Evolutionary conservation across 2,329 filamentous ascomycete genomes (phyloP), one percentile per base, ranked within the genome.

Genomic region (Fusarium illudens): DNA sequence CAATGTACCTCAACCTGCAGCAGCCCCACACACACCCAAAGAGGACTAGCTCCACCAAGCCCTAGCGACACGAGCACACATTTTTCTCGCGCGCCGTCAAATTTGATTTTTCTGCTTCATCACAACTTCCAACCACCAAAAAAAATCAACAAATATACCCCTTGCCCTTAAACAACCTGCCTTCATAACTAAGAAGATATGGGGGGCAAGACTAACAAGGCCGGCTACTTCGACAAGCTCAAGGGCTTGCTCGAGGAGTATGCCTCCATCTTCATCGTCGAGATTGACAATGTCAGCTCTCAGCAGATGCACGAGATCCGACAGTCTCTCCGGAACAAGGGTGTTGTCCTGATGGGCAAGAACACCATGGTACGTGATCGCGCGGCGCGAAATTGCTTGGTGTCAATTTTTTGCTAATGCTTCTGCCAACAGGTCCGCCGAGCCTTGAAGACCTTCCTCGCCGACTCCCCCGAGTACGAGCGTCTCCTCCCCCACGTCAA

Each of bases 251-350:
- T 99, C 83, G 93, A 98, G 87, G 91, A 94, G 83, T 98, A 96
- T 92, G 90, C 89, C 83, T 95, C 92, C 80, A 92, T 98, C 87
- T 98, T 99, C 93, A 94, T 99, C 84, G 94, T 97, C 83, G 81
- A 90, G 81, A 91, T 95, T 81, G 93, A 98, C 93, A 99, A 98
- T 99, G 96, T 99, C 90, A 93, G 91, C 84, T 99, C 96, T 77
- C 96, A 99, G 90, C 96, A 99, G 91, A 99, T 99, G 96, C 96
- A 99, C 93, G 96, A 99, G 90, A 98, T 99, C 84, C 92, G 96
- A 83, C 86, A 91, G 79, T 85, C 93, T 79, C 92, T 99, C 83
- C 94, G 96, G 82, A 91, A 91, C 70, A 86, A 97, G 84, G 94
- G 89, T 84, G 92, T 98, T 77, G 94, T 99, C 77, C 88, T 99